Evolutionary conservation across 1,284 basidiomycete species (phyloP).

Genomic region (Trametes hirsuta): DNA sequence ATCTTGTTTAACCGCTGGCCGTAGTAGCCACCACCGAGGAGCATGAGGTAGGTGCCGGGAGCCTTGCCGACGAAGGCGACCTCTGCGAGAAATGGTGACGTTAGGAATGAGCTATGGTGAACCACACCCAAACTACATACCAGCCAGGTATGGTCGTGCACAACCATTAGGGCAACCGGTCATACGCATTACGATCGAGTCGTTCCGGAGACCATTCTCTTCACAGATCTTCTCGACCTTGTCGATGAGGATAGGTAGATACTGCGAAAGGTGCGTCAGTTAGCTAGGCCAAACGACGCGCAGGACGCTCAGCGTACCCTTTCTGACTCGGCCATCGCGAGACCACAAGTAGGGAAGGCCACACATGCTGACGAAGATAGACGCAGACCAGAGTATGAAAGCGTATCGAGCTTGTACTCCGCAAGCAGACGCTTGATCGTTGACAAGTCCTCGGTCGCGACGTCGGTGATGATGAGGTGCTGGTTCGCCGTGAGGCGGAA

Average conservation of each 20-base stretch:
- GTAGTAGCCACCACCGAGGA: slow-evolving; percentile 93
- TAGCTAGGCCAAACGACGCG: background rate
- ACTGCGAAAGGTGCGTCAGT: slow-evolving; percentile 46
- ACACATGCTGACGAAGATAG: slow-evolving; percentile 94
- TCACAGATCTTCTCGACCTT: slow-evolving; percentile 97
- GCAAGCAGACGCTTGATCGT: slow-evolving; percentile 81
- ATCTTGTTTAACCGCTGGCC: slow-evolving; percentile 96
- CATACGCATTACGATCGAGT: slow-evolving; percentile 98
- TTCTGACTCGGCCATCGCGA: slow-evolving; percentile 96
- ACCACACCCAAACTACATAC: slow-evolving; percentile 40
- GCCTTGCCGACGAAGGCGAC: slow-evolving; percentile 98
- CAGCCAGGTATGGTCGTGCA: slow-evolving; percentile 92
- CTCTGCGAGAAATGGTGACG: slow-evolving; percentile 49
- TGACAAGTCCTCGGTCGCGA: slow-evolving; percentile 73
- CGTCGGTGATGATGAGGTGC: slow-evolving; percentile 89
- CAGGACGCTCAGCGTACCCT: slow-evolving; percentile 51
- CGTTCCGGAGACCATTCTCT: slow-evolving; percentile 89
- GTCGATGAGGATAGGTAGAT: slow-evolving; percentile 92
- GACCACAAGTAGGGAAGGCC: slow-evolving; percentile 95
- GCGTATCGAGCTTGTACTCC: slow-evolving; percentile 92
- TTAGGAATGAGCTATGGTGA: background rate
- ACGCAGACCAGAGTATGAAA: slow-evolving; percentile 81
- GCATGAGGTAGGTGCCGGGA: slow-evolving; percentile 91
- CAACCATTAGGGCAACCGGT: slow-evolving; percentile 96
- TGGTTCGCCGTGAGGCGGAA: slow-evolving; percentile 97